phyloP scores from a whole-genome alignment of 306 rosid genomes.

The Fragaria vesca region DNA sequence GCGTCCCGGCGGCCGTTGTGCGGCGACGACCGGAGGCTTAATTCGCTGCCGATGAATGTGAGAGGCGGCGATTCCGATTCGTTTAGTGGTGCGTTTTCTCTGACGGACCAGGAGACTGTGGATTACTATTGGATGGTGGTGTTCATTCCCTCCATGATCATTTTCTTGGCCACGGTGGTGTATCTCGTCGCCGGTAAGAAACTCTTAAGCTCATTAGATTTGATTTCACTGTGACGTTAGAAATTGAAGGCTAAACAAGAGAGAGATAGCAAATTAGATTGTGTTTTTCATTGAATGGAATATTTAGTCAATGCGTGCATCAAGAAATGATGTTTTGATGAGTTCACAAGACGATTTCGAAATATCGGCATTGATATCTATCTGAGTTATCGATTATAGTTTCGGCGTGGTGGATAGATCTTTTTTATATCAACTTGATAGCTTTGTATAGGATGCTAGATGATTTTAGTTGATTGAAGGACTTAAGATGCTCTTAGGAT shows the following conservation, averaged over 20 bases:
- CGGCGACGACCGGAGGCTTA: constrained; percentile 60
- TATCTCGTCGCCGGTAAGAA: constrained; percentile 80
- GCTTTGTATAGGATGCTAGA: background rate
- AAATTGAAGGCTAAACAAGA: background rate
- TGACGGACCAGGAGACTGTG: constrained; percentile 82
- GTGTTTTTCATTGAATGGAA: background rate
- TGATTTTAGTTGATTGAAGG: background rate
- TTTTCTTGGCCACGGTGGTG: constrained; percentile 52
- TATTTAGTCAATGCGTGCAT: background rate
- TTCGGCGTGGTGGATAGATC: background rate
- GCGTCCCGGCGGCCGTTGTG: constrained; percentile 68
- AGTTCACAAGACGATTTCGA: background rate
- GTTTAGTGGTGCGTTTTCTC: constrained; percentile 59
- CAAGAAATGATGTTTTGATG: background rate
- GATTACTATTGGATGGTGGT: constrained; percentile 92
- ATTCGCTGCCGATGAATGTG: constrained; percentile 44
- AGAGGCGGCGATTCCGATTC: constrained; percentile 63
- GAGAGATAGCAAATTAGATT: background rate
- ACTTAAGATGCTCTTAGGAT: background rate
- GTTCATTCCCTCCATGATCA: constrained; percentile 67
- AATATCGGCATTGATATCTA: background rate
- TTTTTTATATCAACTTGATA: background rate
- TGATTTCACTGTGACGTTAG: background rate
- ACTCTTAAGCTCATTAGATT: background rate
- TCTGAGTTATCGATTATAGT: background rate